Base-by-base conservation (phyloP, 495 filamentous ascomycete species). In the Lepraria neglecta region DNA sequence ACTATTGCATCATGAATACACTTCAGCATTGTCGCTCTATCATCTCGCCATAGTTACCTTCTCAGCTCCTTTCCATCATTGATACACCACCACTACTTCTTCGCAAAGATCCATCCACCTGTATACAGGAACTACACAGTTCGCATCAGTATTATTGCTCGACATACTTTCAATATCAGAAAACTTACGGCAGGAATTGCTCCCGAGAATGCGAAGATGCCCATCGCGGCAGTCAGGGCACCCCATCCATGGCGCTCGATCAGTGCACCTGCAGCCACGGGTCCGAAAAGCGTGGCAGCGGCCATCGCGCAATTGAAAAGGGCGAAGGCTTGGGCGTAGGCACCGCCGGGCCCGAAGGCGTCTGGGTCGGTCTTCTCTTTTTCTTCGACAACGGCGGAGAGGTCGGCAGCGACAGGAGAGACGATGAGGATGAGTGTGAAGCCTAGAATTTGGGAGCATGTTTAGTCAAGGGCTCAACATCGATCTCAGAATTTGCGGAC, bases 251-350 rank as follows among this genome's bases (percentile, higher is more conserved):
- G 78, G 15, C 70, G 68, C 17, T 80, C 75, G 10, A 78, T 72
- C 38, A 89, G 73, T 50, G 83, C 84, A 0, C 85, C 86, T 11
- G 80, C 82, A 72, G 80, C 82, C 42, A 86, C 74, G 59, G 86
- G 83, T 3, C 86, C 85, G 35, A 85, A 72, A 0, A 84, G 73
- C 19, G 79, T 79, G 1, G 84, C 84, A 0, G 81, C 74, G 0
- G 85, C 85, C 54, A 80, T 84, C 0, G 80, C 76, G 61, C 75
- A 77, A 57, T 82, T 83, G 58, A 80, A 86, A 11, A 87, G 71
- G 0, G 79, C 84, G 62, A 85, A 88, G 0, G 76, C 83, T 30
- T 84, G 78, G 0, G 80, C 84, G 50, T 82, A 81, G 0, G 80
- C 79, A 0, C 82, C 82, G 24, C 77, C 79, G 2, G 75, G 68